These are phyloP conservation scores for Sextonia rubra DNA, from an alignment of 164 flowering plant species.

Conservation along the genomic window DNA sequence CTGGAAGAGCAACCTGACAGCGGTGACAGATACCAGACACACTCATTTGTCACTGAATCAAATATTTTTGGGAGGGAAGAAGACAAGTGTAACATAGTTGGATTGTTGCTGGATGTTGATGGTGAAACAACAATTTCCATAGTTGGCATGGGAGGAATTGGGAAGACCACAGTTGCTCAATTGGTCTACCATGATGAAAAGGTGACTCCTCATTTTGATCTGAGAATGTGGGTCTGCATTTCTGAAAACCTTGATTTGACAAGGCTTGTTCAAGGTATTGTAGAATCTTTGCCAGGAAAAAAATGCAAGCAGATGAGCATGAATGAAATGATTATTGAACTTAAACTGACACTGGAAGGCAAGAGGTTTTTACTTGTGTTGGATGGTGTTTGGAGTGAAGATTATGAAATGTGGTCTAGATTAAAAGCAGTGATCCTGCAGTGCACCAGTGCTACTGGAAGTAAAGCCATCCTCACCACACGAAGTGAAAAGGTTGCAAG, in stretches of 20 bases:
- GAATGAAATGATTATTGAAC: neutral
- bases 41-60: conserved; percentile 1
- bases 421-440: neutral
- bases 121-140: neutral
- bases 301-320: too few species aligned
- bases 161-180: conserved; percentile 11
- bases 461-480: conserved; percentile 16
- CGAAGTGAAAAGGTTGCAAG: conserved; percentile 6
- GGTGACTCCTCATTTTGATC: neutral
- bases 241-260: too few species aligned
- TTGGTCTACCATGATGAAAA: conserved; percentile 5
- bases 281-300: neutral
- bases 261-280: neutral
- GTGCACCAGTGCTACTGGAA: conserved; percentile 1
- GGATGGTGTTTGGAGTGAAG: conserved; percentile 19
- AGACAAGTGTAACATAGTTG: neutral
- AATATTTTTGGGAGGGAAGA: conserved; percentile 1
- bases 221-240: conserved; percentile 9
- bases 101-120: neutral
- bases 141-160: conserved; percentile 12
- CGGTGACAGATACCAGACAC: neutral
- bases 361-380: conserved; percentile 15
- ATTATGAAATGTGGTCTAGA: neutral
- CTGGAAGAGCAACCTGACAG: neutral
- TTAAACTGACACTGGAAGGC: neutral